Conservation (phyloP, 2,329 filamentous ascomycete genomes). For the Helicocarpus griseus region DNA sequence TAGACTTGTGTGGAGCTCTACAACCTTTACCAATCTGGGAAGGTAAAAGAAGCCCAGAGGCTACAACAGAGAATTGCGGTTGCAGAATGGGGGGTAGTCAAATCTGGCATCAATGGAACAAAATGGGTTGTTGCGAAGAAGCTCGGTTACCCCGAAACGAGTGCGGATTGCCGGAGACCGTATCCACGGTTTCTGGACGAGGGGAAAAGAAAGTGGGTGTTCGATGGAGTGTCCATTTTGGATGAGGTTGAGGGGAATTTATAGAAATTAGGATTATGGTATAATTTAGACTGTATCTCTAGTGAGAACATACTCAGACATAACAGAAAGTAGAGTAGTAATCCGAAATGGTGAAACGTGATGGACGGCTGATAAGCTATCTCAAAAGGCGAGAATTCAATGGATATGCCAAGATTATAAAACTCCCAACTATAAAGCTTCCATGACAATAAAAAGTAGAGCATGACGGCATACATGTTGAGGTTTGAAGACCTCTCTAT, state of each 20-base stretch:
- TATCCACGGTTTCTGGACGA: conserved; percentile 42
- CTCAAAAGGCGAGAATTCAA: too few relatives aligned
- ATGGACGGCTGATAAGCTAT: too few relatives aligned
- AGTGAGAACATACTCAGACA: background rate
- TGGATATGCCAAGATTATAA: too few relatives aligned
- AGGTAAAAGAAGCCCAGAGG: conserved; percentile 38
- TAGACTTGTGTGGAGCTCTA: conserved; percentile 40
- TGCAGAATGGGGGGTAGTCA: conserved; percentile 48
- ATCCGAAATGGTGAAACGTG: too few relatives aligned
- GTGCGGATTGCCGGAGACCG: conserved; percentile 44
- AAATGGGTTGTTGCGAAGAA: conserved; percentile 51
- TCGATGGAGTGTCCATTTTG: background rate
- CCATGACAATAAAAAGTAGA: too few relatives aligned
- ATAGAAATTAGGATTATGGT: background rate
- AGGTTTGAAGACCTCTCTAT: too few relatives aligned
- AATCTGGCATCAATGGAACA: conserved; percentile 51
- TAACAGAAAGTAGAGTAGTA: background rate
- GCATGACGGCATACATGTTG: too few relatives aligned
- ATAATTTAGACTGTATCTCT: background rate
- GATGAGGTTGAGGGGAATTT: background rate
- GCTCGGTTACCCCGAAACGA: conserved; percentile 40
- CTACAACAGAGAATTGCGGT: conserved; percentile 44
- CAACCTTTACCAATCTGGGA: conserved; percentile 40
- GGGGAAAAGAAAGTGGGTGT: conserved; percentile 39
- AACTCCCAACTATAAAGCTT: too few relatives aligned